Conservation (phyloP, 1,284 basidiomycete genomes). For the Moniliella sp. region DNA sequence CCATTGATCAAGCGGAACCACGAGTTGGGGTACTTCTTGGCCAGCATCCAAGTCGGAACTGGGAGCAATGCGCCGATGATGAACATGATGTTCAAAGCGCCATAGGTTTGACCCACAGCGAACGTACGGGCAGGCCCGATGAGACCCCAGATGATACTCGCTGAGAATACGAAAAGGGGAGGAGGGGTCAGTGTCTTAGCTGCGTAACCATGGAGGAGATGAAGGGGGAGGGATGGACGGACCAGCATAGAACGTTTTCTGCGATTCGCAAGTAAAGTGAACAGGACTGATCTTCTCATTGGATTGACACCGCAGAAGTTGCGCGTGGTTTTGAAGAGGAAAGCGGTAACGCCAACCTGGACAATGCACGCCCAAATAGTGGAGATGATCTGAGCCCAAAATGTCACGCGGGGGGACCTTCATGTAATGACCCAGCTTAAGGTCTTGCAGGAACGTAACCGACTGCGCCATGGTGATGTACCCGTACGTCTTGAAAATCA, state of each 20-base stretch:
- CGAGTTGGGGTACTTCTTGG: slow-evolving; percentile 44
- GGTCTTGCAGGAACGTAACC: slow-evolving; percentile 62
- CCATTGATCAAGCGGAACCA: slow-evolving; percentile 60
- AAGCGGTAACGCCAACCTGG: slow-evolving; percentile 66
- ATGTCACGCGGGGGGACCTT: slow-evolving; percentile 79
- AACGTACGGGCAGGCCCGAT: slow-evolving; percentile 25
- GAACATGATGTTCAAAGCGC: slow-evolving; percentile 16
- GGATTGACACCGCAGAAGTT: too few species aligned
- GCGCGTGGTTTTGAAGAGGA: too few species aligned
- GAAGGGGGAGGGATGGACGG: too few species aligned
- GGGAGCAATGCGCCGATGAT: slow-evolving; percentile 19
- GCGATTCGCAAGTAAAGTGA: too few species aligned
- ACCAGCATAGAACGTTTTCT: too few species aligned
- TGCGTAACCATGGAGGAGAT: too few species aligned
- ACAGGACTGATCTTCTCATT: too few species aligned
- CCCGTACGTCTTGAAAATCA: slow-evolving; percentile 78
- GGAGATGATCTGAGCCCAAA: slow-evolving; percentile 53
- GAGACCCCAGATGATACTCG: slow-evolving; percentile 21
- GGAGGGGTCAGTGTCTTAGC: too few species aligned
- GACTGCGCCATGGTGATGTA: slow-evolving; percentile 58
- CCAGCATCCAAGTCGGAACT: slow-evolving; percentile 41
- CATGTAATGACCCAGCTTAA: slow-evolving; percentile 91
- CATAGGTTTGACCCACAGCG: slow-evolving; percentile 8
- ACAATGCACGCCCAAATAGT: slow-evolving; percentile 53
- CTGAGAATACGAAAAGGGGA: too few species aligned